Evolutionary conservation across 371 early-diverging fungal species (phyloP), one percentile per base, ranked within the genome.

Genomic region (Polyrhizophydium stewartii): DNA sequence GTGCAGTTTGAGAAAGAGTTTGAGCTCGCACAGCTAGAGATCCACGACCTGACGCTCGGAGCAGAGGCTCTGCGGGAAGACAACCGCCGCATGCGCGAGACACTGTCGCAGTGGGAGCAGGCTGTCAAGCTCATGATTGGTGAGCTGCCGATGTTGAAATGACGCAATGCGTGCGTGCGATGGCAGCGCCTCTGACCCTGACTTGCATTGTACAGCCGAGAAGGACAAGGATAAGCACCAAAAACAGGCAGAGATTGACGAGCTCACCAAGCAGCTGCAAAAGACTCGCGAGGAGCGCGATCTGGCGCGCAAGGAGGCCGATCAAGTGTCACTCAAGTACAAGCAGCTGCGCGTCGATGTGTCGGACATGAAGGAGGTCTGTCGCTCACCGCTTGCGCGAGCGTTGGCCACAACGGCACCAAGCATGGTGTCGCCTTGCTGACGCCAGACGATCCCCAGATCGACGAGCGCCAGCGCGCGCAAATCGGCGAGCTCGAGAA

Each of bases 1-100:
- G 17, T 27, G 17, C 30, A 71, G 69, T 66, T 66, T 65, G 72
- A 72, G 35, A 69, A 60, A 28, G 72, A 69, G 46, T 69, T 72
- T 65, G 72, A 72, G 47, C 52, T 72, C 17, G 63, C 62, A 16
- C 72, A 72, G 46, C 41, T 64, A 37, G 73, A 72, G 56, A 58
- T 69, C 33, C 68, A 63, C 32, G 73, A 72, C 22, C 49, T 70
- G 33, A 60, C 62, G 38, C 6, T n/a, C 22, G 38, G 56, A 27
- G 31, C 62, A 19, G 53, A 2, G 31, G 50, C 62, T 21, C 41
- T 61, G 21, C 37, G 46, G n/a, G 60, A 64, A 27, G 24, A 52
- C 24, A 50, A 61, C 17, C 53, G 49, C 12, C 41, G 59, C 32
- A 60, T 69, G 19, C 59, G 64, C 31, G 51, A 24, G 13, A 72